These are phyloP conservation scores for Talaromyces nanjingensis DNA, from an alignment of 495 filamentous ascomycete species.

Conservation along the genomic window DNA sequence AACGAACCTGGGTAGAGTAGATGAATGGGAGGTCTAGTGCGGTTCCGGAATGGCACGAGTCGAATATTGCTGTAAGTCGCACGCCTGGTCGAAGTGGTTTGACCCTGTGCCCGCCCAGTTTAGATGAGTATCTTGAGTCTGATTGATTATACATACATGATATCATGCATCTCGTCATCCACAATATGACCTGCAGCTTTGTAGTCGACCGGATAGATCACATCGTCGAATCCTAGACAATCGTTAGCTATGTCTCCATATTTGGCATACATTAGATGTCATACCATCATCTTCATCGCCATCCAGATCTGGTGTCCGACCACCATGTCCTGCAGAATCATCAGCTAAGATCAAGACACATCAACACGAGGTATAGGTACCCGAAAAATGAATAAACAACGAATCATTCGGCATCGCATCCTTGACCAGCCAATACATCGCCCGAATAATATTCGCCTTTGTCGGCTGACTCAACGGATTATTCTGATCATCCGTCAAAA, in stretches of 20 bases:
- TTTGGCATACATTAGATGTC: not conserved
- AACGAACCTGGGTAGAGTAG: slow-evolving; percentile 62
- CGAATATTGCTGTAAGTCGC: slow-evolving; percentile 93
- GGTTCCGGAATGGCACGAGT: slow-evolving; percentile 98
- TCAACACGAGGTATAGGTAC: slow-evolving; percentile 29
- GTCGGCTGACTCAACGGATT: slow-evolving; percentile 96
- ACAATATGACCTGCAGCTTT: slow-evolving; percentile 85
- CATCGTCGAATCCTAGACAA: slow-evolving; percentile 75
- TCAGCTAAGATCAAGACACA: not conserved
- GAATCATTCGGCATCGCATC: slow-evolving; percentile 92
- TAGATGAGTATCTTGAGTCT: not conserved
- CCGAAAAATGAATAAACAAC: slow-evolving; percentile 97
- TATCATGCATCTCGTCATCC: slow-evolving; percentile 97
- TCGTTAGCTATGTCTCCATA: not conserved
- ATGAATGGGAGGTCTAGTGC: slow-evolving; percentile 95
- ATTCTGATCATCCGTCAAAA: slow-evolving; percentile 94
- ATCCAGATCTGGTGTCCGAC: slow-evolving; percentile 92
- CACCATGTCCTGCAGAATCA: slow-evolving; percentile 68
- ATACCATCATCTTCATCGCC: slow-evolving; percentile 82
- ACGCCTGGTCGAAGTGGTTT: slow-evolving; percentile 72
- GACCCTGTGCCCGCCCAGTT: slow-evolving; percentile 35
- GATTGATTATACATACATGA: slow-evolving; percentile 53
- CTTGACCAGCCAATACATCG: slow-evolving; percentile 98
- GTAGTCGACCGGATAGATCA: slow-evolving; percentile 97
- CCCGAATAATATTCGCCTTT: slow-evolving; percentile 89